These are phyloP conservation scores for Aplosporella prunicola DNA, from an alignment of 2,329 filamentous ascomycete species.

Conservation along the genomic window DNA sequence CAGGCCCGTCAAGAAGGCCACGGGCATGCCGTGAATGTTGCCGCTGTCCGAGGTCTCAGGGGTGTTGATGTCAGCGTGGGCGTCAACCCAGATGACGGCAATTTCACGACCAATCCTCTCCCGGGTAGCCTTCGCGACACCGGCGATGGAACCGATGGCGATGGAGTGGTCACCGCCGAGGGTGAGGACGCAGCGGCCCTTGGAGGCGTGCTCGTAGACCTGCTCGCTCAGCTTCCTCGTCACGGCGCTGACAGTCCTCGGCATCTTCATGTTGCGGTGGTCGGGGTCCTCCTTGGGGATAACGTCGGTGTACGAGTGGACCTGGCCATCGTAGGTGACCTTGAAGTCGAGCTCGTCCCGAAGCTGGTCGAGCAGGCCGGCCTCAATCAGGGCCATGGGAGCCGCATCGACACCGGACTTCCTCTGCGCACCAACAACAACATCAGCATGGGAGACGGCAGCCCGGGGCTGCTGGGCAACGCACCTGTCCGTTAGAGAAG, in stretches of 20 bases:
- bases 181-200: constrained; percentile 82
- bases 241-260: constrained; percentile 74
- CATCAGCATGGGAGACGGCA: constrained; percentile 10
- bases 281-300: constrained; percentile 64
- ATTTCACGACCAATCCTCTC: constrained; percentile 76
- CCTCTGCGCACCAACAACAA: constrained; percentile 45
- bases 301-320: constrained; percentile 73
- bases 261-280: constrained; percentile 90
- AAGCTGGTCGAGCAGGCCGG: constrained; percentile 77
- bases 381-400: constrained; percentile 77
- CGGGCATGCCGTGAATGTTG: constrained; percentile 97
- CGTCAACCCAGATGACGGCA: constrained; percentile 97
- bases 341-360: constrained; percentile 80
- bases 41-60: constrained; percentile 83
- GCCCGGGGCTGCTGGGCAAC: constrained; percentile 8
- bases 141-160: constrained; percentile 85
- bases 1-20: constrained; percentile 81
- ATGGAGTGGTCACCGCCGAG: constrained; percentile 95
- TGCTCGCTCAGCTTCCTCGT: constrained; percentile 71
- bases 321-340: constrained; percentile 70
- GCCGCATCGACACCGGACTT: constrained; percentile 89
- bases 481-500: constrained; percentile 91
- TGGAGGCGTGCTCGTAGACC: constrained; percentile 75
- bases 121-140: constrained; percentile 74
- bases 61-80: constrained; percentile 95